Evolutionary conservation across 805 yeast species (phyloP), one percentile per base, ranked within the genome.

Genomic region (Wickerhamomyces hampshirensis): DNA sequence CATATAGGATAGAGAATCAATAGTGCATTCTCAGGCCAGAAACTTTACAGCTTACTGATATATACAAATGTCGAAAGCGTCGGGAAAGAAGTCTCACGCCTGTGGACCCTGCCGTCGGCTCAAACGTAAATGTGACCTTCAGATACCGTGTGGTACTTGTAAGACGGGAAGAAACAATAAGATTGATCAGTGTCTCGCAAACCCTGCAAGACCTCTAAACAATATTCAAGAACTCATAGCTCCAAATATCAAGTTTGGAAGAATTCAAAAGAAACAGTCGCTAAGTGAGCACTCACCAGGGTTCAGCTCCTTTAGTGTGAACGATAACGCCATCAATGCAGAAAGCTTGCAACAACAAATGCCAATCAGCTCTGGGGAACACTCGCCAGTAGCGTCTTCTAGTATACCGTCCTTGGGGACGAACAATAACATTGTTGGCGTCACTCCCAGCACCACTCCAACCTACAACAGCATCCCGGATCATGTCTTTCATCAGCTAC

Each of bases 41-140:
- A n/a, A n/a, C n/a, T n/a, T n/a, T n/a, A n/a, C n/a, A n/a, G n/a
- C n/a, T n/a, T n/a, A n/a, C n/a, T n/a, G n/a, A n/a, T n/a, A n/a
- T 11, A 21, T 21, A 21, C 24, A 8, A 21, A 21, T 21, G 24
- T 21, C 24, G 10, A 21, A 21, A n/a, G 12, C 40, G 16, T 11
- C 38, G 3, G 49, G 54, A 5, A 53, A 53, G 42, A 53, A 48
- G 33, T 39, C 51, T 3, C 58, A 53, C 24, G 56, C 58, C 8
- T 53, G 58, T 40, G 58, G 58, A 1, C 58, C 58, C 1, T 53
- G 58, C 34, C 52, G 58, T 15, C 40, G 58, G 9, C 40, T 53
- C 17, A 53, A 53, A 38, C 35, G 58, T 18, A 53, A 48, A 28
- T 53, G 58, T 32, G 56, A 53, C 31, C 31, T 53, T 4, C 48